Base-by-base conservation (phyloP, 2,329 filamentous ascomycete genomes). In the Aspergillus sp. region DNA sequence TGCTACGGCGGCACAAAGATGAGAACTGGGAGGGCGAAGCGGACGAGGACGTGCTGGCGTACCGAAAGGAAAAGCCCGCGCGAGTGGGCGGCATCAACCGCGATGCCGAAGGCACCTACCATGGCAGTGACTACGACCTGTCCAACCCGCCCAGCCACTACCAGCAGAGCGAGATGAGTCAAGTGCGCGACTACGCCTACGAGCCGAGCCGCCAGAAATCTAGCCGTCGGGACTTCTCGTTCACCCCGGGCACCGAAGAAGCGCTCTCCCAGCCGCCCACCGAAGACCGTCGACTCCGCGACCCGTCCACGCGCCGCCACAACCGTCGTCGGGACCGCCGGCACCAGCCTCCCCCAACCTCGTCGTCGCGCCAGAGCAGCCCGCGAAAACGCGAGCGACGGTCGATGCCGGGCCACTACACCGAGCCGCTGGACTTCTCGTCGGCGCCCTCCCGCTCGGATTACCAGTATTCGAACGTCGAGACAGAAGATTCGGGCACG, bases 21-120 rank as follows among this genome's bases (percentile, higher is more conserved):
- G 80, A 80, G 69, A 79, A 81, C 69, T 82, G 87, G 68, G 89
- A 90, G 72, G 83, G 82, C 45, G 81, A 81, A 55, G 87, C 85
- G 24, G 81, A 87, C 67, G 80, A 86, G 51, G 89, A 95, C 61
- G 85, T 98, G 57, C 86, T 89, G 59, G 86, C 86, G 36, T 98
- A 98, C 80, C 90, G 93, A 24, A 84, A 92, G 71, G 94, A 98
- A 78, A 91, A 89, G 74, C 81, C 92, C 2, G 94, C 94, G 0
- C 85, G 90, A 54, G 92, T 98, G 2, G 94, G 94, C 39, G 94
- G 94, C 20, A 80, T 98, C 74, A 98, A 98, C 78, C 88, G 89
- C 68, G 83, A 90, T 66, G 84, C 88, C 49, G 94, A 97, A 67
- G 90, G 88, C 61, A 90, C 87, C 60, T 96, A 91, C 83, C 90